phyloP scores from a whole-genome alignment of 306 rosid genomes.

The Citrullus colocynthis region DNA sequence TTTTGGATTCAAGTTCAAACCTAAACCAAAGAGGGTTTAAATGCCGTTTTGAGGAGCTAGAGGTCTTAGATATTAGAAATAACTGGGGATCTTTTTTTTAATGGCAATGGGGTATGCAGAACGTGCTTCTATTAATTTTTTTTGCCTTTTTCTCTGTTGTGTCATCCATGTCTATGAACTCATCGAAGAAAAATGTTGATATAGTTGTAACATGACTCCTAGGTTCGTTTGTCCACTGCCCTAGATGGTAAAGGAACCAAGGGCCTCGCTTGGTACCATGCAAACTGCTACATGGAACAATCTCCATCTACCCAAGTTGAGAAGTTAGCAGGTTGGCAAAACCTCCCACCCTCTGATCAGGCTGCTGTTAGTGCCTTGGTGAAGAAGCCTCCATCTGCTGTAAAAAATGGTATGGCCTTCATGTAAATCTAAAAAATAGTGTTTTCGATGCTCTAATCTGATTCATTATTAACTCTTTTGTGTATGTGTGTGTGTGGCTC shows the following conservation, averaged over 20 bases:
- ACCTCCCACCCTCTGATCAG: constrained; percentile 66
- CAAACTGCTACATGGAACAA: constrained; percentile 58
- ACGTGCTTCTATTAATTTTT: background rate
- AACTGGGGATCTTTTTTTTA: background rate
- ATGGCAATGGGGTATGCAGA: background rate
- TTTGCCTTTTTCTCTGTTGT: background rate
- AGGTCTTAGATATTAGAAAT: background rate
- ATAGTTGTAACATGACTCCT: constrained; percentile 14
- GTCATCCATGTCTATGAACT: background rate
- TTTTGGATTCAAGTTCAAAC: background rate
- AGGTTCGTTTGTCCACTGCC: constrained; percentile 78
- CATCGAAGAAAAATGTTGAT: background rate
- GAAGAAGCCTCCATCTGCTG: constrained; percentile 26
- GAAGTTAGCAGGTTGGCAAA: constrained; percentile 76
- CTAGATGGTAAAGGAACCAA: constrained; percentile 73
- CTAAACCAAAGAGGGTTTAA: background rate
- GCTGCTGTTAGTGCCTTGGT: constrained; percentile 38
- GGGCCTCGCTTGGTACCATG: constrained; percentile 85
- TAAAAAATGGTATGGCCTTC: constrained; percentile 33
- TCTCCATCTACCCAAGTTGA: constrained; percentile 56
- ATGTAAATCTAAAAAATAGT: background rate
- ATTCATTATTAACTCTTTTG: constrained; percentile 2
- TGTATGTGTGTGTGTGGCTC: background rate
- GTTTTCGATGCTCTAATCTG: background rate
- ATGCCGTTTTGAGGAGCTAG: background rate